Evolutionary conservation across 345 rosid genomes (phyloP), one percentile per base, ranked within the genome.

Genomic region (Lumnitzera racemosa): DNA sequence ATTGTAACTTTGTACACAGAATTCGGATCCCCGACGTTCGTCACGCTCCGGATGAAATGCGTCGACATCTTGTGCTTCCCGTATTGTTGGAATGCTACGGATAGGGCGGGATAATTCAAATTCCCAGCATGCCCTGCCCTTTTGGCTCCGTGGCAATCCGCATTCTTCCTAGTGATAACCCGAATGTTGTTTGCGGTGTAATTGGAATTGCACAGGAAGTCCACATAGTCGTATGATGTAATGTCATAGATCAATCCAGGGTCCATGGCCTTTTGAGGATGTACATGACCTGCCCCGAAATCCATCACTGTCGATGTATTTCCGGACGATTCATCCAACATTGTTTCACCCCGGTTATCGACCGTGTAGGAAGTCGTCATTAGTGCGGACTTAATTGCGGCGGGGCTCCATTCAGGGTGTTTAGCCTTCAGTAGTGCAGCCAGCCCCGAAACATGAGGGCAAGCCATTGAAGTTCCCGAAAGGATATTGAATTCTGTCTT

Each of bases 381-480:
- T 70, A 94, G 61, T 0, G 97, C 97, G 0, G 99, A 94, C 58
- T 89, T 75, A 20, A 90, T 84, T 4, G 85, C 89, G 0, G 97
- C 89, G 0, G 97, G 92, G 31, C 92, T 90, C 97, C 99, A 94
- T 24, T 84, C 80, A 0, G 92, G 95, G 67, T 90, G 97, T 8
- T 97, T 91, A 0, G 97, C 91, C 73, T 86, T 94, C 7, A 94
- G 83, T 83, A 94, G 14, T 14, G 96, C 99, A 0, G 96, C 96
- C 0, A 91, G 80, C 15, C 99, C 99, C 1, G 95, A 90, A 14
- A 88, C 92, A 29, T 90, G 99, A 10, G 97, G 97, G 43, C 96
- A 94, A 2, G 97, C 97, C 99, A 94, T 94, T 11, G 99, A 94
- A 29, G 97, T 94, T 2, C 97, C 99, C 0, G 96, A 94, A 3